These are phyloP conservation scores for Dendrobium officinale DNA, from an alignment of 106 monocot species.

Conservation along the genomic window DNA sequence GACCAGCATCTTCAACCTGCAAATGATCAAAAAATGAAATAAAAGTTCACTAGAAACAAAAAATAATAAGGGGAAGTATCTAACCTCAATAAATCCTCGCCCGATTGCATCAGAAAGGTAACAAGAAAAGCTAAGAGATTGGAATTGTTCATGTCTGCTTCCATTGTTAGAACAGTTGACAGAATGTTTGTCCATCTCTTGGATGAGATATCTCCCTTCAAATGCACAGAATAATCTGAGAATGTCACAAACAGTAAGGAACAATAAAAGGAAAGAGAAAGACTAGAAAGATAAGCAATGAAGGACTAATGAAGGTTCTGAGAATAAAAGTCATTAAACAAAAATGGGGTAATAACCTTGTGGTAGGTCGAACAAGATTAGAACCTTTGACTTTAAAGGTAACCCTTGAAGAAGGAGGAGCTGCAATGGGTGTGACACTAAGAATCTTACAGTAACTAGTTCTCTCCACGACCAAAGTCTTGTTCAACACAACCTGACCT, in stretches of 20 bases:
- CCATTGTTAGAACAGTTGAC: slow-evolving; percentile 2
- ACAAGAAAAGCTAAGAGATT: slow-evolving; percentile 53
- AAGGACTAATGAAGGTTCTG: not conserved
- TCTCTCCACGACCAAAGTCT: slow-evolving; percentile 20
- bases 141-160: slow-evolving; percentile 9
- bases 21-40: not conserved
- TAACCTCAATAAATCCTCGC: slow-evolving; percentile 84
- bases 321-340: not conserved
- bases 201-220: slow-evolving; percentile 59
- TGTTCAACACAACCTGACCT: slow-evolving; percentile 55
- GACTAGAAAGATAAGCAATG: not conserved
- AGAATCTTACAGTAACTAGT: slow-evolving; percentile 25
- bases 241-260: not conserved
- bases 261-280: not conserved
- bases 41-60: not conserved
- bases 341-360: slow-evolving; percentile 28
- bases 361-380: slow-evolving; percentile 35
- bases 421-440: slow-evolving; percentile 65
- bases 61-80: not conserved
- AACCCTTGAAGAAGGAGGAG: slow-evolving; percentile 38
- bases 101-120: slow-evolving; percentile 53
- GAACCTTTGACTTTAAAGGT: slow-evolving; percentile 66
- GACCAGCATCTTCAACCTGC: slow-evolving; percentile 71
- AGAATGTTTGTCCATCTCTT: slow-evolving; percentile 35
- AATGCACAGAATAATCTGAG: slow-evolving; percentile 56